phyloP scores from a whole-genome alignment of 306 rosid genomes.

The Ammopiptanthus mongolicus region DNA sequence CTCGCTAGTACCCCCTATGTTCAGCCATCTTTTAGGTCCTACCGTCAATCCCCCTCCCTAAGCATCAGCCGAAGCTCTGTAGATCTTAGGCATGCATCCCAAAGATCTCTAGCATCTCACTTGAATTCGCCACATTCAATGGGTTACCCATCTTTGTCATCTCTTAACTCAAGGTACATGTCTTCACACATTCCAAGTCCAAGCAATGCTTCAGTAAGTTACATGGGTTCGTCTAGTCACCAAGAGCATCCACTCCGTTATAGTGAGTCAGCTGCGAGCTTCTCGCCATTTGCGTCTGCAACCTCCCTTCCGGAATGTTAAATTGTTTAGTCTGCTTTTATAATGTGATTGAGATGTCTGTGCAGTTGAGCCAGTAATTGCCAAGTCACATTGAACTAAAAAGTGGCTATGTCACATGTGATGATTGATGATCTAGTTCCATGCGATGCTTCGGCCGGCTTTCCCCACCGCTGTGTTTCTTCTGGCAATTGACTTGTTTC shows the following conservation, averaged over 20 bases:
- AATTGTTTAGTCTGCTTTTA: background rate
- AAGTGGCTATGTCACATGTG: conserved; percentile 1
- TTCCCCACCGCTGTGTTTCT: background rate
- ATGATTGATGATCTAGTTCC: conserved; percentile 2
- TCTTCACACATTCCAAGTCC: conserved; percentile 67
- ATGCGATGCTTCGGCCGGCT: background rate
- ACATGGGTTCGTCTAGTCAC: conserved; percentile 70
- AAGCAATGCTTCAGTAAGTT: conserved; percentile 61
- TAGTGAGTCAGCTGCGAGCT: conserved; percentile 88
- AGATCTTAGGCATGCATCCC: conserved; percentile 85
- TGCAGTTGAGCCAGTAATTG: conserved; percentile 23
- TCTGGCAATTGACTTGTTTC: conserved; percentile 19
- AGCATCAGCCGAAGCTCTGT: conserved; percentile 67
- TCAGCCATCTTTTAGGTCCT: conserved; percentile 74
- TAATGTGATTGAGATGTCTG: background rate
- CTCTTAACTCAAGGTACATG: conserved; percentile 72
- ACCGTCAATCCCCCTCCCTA: conserved; percentile 55
- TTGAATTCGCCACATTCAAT: conserved; percentile 64
- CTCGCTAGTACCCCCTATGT: conserved; percentile 54
- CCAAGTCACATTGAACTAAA: background rate
- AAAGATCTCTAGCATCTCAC: conserved; percentile 75
- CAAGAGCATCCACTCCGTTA: conserved; percentile 66
- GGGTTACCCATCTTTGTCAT: conserved; percentile 76
- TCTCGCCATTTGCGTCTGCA: conserved; percentile 87
- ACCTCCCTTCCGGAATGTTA: conserved; percentile 84